These are phyloP conservation scores for Lecanosticta acicola DNA, from an alignment of 2,329 filamentous ascomycete species.

Conservation along the genomic window DNA sequence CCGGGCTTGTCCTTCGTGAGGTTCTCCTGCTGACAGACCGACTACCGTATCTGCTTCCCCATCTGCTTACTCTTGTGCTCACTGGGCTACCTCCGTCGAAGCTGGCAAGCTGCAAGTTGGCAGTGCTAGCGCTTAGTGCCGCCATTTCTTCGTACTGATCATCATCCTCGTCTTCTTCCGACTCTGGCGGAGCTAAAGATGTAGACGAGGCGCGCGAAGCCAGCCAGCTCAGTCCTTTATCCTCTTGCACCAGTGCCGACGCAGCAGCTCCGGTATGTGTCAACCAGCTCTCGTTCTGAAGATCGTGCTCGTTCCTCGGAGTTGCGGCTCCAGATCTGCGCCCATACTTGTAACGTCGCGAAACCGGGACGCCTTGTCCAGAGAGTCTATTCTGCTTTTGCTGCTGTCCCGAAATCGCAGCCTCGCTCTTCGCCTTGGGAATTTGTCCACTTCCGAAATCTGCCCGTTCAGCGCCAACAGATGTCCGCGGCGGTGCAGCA, in stretches of 20 bases:
- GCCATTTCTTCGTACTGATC: slow-evolving; percentile 34
- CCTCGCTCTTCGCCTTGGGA: slow-evolving; percentile 45
- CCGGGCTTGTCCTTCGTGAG: slow-evolving; percentile 36
- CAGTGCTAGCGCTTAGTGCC: slow-evolving; percentile 24
- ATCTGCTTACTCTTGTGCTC: slow-evolving; percentile 23
- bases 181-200: slow-evolving; percentile 38
- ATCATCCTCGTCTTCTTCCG: slow-evolving; percentile 32
- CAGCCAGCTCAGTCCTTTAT: slow-evolving; percentile 59
- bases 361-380: slow-evolving; percentile 18
- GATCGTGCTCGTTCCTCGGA: slow-evolving; percentile 14
- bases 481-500: slow-evolving; percentile 1
- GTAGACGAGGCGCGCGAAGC: slow-evolving; percentile 44
- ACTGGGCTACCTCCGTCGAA: slow-evolving; percentile 17
- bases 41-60: slow-evolving; percentile 34
- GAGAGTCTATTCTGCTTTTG: slow-evolving; percentile 8
- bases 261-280: slow-evolving; percentile 54
- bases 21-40: slow-evolving; percentile 35
- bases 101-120: slow-evolving; percentile 11
- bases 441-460: slow-evolving; percentile 28
- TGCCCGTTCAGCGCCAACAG: slow-evolving; percentile 5
- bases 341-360: slow-evolving; percentile 11
- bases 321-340: slow-evolving; percentile 14
- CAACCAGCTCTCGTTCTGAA: slow-evolving; percentile 52
- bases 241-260: slow-evolving; percentile 52
- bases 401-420: slow-evolving; percentile 33